Evolutionary conservation across 805 yeast genomes (phyloP), one percentile per base, ranked within the genome.

Genomic region (Saccharomyces eubayanus): DNA sequence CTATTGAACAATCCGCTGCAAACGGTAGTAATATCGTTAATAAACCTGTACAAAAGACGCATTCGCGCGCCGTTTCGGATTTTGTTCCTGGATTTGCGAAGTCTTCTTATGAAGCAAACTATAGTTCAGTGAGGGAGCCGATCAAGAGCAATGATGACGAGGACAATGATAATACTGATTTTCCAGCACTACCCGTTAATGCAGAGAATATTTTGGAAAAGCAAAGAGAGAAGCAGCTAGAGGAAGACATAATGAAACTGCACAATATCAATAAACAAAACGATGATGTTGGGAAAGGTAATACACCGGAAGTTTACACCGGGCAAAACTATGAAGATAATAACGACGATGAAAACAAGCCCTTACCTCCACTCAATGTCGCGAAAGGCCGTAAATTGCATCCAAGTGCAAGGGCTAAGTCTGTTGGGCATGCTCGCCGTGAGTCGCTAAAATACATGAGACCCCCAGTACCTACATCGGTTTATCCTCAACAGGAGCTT

Each of bases 361-460:
- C 66, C 10, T 50, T 66, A n/a, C 65, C 68, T 20, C 57, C 49
- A 12, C 53, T 48, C 16, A 59, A 56, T 47, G 53, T 63, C 1
- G 61, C 66, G 6, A 64, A 63, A 28, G 70, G 71, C 9, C 67
- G 70, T 40, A 74, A 69, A 58, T 67, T 64, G 54, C 96, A 88
- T 68, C 95, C 96, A 41, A 82, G 89, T 14, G 96, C 95, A 0
- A 80, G 96, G 62, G 95, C 96, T 2, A 89, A 87, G 65, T 86
- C 96, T 21, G 83, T 88, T 50, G 73, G 73, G 5, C 92, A 88
- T 66, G 78, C 81, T 20, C 79, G 88, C 63, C 84, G 82, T 62
- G 85, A 83, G 55, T 78, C 86, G 4, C 67, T 77, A 49, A 75
- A 77, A 57, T 64, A 56, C 30, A 60, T 54, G 52, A 65, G 70